These are phyloP conservation scores for Lactarius pseudohatsudake DNA, from an alignment of 768 basidiomycete genomes.

Conservation along the genomic window DNA sequence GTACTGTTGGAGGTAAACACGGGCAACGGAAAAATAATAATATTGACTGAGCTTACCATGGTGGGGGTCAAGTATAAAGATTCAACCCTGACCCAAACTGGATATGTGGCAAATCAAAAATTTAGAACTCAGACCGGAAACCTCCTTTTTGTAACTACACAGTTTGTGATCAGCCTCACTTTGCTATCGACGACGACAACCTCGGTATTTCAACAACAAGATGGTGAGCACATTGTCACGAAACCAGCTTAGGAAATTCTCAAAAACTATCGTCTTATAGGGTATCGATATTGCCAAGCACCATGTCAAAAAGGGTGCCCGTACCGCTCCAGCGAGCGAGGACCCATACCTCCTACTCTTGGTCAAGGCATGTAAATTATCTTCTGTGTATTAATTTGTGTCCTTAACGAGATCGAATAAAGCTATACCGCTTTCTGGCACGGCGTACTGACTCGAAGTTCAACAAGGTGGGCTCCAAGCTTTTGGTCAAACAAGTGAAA, in stretches of 20 bases:
- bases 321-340: slow-evolving; percentile 96
- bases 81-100: slow-evolving; percentile 36
- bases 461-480: slow-evolving; percentile 70
- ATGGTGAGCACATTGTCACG: slow-evolving; percentile 69
- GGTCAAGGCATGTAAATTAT: slow-evolving; percentile 72
- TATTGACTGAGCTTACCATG: slow-evolving; percentile 59
- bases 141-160: slow-evolving; percentile 50
- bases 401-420: slow-evolving; percentile 23
- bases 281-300: slow-evolving; percentile 95
- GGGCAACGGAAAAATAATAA: neutral
- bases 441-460: slow-evolving; percentile 93
- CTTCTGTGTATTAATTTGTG: slow-evolving; percentile 20
- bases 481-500: slow-evolving; percentile 10
- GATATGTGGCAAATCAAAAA: slow-evolving; percentile 15
- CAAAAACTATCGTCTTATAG: slow-evolving; percentile 40
- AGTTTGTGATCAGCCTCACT: slow-evolving; percentile 61
- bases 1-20: slow-evolving; percentile 49
- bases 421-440: slow-evolving; percentile 99
- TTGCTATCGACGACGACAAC: slow-evolving; percentile 38
- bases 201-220: slow-evolving; percentile 47
- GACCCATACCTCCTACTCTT: slow-evolving; percentile 98
- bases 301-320: slow-evolving; percentile 98
- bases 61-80: slow-evolving; percentile 44
- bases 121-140: slow-evolving; percentile 37
- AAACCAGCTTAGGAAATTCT: slow-evolving; percentile 28